Evolutionary conservation across 2,329 filamentous ascomycete species (phyloP).

Genomic region (Allantophomopsis cytisporea): DNA sequence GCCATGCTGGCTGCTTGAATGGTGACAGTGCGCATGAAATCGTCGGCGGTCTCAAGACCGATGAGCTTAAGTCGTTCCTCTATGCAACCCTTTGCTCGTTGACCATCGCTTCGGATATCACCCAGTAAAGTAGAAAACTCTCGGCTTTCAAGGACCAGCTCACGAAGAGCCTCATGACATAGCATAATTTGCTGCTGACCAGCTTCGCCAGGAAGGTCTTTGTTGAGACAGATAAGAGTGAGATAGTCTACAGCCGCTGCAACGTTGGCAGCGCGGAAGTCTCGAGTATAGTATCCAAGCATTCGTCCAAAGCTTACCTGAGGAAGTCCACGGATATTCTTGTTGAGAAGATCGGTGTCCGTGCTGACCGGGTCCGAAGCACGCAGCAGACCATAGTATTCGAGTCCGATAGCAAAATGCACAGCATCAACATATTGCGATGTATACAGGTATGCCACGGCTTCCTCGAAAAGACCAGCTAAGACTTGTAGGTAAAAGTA

Average conservation of each 20-base stretch:
- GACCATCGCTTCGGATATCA: slow-evolving; percentile 77
- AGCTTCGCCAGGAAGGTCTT: slow-evolving; percentile 61
- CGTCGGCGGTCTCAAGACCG: slow-evolving; percentile 62
- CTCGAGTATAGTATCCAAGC: slow-evolving; percentile 87
- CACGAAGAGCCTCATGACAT: slow-evolving; percentile 84
- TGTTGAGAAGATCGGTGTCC: slow-evolving; percentile 54
- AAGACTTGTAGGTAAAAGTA: slow-evolving; percentile 90
- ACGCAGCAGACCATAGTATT: slow-evolving; percentile 79
- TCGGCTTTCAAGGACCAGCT: slow-evolving; percentile 89
- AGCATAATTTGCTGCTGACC: slow-evolving; percentile 67
- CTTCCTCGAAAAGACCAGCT: slow-evolving; percentile 87
- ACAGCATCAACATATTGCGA: slow-evolving; percentile 90
- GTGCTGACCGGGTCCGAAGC: slow-evolving; percentile 69
- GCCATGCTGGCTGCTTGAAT: slow-evolving; percentile 84
- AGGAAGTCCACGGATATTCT: slow-evolving; percentile 54
- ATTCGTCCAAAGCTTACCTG: slow-evolving; percentile 93
- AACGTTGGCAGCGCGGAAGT: slow-evolving; percentile 85
- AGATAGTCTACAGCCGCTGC: slow-evolving; percentile 91
- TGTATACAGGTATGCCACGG: slow-evolving; percentile 78
- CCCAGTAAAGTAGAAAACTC: slow-evolving; percentile 92
- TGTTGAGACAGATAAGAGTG: slow-evolving; percentile 79
- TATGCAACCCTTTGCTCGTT: slow-evolving; percentile 73
- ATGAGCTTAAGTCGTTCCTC: slow-evolving; percentile 77
- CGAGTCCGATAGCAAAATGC: slow-evolving; percentile 82
- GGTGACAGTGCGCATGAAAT: slow-evolving; percentile 86